Evolutionary conservation across 2,329 filamentous ascomycete genomes (phyloP), one percentile per base, ranked within the genome.

Genomic region (Colletotrichum chrysophilum): DNA sequence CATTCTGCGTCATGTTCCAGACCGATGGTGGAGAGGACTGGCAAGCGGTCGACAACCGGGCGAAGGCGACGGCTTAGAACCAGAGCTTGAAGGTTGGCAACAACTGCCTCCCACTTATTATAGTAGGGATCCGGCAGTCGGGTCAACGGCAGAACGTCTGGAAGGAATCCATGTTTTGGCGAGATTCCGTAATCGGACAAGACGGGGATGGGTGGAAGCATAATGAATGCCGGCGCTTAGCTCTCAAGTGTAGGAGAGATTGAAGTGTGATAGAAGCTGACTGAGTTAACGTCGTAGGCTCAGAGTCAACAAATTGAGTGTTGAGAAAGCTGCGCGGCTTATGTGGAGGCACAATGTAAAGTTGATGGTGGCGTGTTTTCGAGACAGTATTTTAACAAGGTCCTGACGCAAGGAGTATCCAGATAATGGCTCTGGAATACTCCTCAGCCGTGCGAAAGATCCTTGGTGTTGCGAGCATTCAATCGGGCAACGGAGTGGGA

Each of bases 81-180:
- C 75, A 98, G 88, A 14, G 93, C 92, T 86, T 98, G 97, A 34
- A 99, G 89, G 81, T 98, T 98, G 79, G 93, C 91, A 38, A 94
- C 91, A 66, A 98, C 90, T 61, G 94, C 91, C 86, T 99, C 97
- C 97, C 97, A 99, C 82, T 95, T 95, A 84, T 94, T 93, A 86
- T 98, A 99, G 88, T 98, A 98, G 4, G 94, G 91, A 82, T 98
- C 94, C 12, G 96, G 94, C 16, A 99, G 92, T 71, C 91, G 88
- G 77, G 95, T 93, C 77, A 98, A 88, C 56, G 97, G 97, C 43
- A 94, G 87, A 78, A 95, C 92, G 77, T 94, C 89, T 3, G 97
- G 96, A 70, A 99, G 91, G 87, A 99, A 99, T 81, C 97, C 97
- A 86, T 95, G 92, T 73, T 92, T 88, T 76, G 91, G 87, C 78